Evolutionary conservation across 805 yeast species (phyloP), one percentile per base, ranked within the genome.

Genomic region (Pichia insulana): DNA sequence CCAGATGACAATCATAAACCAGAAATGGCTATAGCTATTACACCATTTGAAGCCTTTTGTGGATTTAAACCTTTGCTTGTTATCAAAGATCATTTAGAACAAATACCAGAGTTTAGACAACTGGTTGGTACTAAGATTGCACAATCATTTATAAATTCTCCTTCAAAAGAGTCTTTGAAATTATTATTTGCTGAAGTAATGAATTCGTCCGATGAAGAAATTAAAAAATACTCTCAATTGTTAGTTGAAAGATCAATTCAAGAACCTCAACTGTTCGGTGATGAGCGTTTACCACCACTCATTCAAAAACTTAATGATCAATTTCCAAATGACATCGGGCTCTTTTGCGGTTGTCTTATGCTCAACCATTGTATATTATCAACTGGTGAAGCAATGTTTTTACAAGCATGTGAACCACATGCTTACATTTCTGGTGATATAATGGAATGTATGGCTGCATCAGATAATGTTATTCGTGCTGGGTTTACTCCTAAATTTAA

Each of bases 401-500:
- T 92, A 61, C 87, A 86, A 59, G 97, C 98, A 35, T 86, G 87
- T 66, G 97, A 89, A 64, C 97, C 97, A 20, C 99, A 92, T 64
- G 98, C 98, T 28, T 92, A 92, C 65, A 90, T 92, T 48, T 74
- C 82, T 42, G 99, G 99, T 51, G 97, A 92, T 63, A 92, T 92
- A 53, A 89, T 92, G 58, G 99, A 92, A 70, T 92, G 98, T 70
- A 92, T 92, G 99, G 98, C 98, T 34, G 97, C 98, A 8, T 82
- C 94, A 33, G 99, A 92, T 63, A 92, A 92, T 57, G 99, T 92
- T 44, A 97, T 92, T 39, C 78, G 99, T 63, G 95, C 97, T 4
- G 99, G 98, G 12, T 92, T 92, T 71, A 92, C 99, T n/a, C 98
- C 99, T 48, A 92, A 92, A 64, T 92, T 90, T 70, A 92, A 90